phyloP scores from a whole-genome alignment of 768 basidiomycete genomes.

The Mycena vulgaris region DNA sequence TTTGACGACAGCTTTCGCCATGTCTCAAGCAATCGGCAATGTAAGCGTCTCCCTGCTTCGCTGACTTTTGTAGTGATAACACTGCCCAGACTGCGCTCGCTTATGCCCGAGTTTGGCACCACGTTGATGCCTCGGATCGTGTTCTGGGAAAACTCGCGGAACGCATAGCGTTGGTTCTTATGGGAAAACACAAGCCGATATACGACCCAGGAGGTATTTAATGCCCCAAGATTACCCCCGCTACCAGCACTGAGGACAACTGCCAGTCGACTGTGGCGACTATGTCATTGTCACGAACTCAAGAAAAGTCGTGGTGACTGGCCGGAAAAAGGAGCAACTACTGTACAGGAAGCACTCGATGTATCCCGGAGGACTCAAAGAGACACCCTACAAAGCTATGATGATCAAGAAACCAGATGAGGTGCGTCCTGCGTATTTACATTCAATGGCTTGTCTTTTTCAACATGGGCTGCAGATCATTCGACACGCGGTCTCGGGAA shows the following conservation, averaged over 20 bases:
- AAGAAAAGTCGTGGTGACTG: conserved; percentile 86
- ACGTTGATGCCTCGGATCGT: conserved; percentile 91
- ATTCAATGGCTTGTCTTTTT: conserved; percentile 6
- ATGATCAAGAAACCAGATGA: conserved; percentile 91
- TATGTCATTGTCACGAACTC: conserved; percentile 97
- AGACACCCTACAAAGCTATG: conserved; percentile 89
- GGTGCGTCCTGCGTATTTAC: conserved; percentile 63
- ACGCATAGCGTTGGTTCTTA: conserved; percentile 93
- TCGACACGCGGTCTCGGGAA: conserved; percentile 95
- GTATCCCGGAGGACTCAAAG: conserved; percentile 94
- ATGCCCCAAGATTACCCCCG: background rate
- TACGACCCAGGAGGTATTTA: conserved; percentile 90
- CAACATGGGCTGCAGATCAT: conserved; percentile 77
- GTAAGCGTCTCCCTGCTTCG: conserved; percentile 57
- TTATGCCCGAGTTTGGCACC: conserved; percentile 97
- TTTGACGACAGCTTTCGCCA: conserved; percentile 44
- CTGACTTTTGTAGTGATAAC: background rate
- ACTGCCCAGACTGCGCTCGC: conserved; percentile 88
- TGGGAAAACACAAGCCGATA: conserved; percentile 99
- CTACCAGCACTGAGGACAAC: background rate
- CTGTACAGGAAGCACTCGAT: conserved; percentile 92
- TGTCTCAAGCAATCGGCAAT: conserved; percentile 90
- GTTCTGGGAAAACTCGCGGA: conserved; percentile 96
- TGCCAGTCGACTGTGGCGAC: conserved; percentile 94
- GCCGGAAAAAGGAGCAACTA: conserved; percentile 89